phyloP scores from a whole-genome alignment of 768 basidiomycete species.

The Rubroboletus pulcherrimus region DNA sequence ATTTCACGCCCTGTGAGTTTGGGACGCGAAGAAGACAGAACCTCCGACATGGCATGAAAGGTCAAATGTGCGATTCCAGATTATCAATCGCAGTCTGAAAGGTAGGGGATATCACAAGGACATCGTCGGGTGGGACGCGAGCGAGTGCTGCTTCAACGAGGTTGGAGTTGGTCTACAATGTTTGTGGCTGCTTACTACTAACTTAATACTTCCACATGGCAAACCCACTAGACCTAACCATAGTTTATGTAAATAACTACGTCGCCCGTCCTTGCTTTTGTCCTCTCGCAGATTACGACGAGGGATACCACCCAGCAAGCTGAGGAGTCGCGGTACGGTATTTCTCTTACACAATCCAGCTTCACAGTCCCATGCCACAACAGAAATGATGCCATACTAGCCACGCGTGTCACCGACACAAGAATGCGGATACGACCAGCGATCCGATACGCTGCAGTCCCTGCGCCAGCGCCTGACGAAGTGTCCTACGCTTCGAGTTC shows the following conservation, averaged over 20 bases:
- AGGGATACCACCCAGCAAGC: conserved; percentile 5
- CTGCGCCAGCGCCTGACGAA: conserved; percentile 24
- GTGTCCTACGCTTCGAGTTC: conserved; percentile 21
- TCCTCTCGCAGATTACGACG: conserved; percentile 13
- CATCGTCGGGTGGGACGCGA: conserved; percentile 23
- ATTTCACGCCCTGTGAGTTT: conserved; percentile 45
- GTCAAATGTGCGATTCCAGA: conserved; percentile 18
- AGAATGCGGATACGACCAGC: conserved; percentile 29
- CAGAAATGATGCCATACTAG: conserved; percentile 3
- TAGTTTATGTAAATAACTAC: conserved; percentile 31
- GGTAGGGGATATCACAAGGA: conserved; percentile 21
- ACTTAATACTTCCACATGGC: conserved; percentile 22
- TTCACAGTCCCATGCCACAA: conserved; percentile 26
- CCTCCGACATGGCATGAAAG: conserved; percentile 27
- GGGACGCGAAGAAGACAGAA: conserved; percentile 17
- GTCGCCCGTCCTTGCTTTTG: conserved; percentile 6
- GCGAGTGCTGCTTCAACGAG: conserved; percentile 16
- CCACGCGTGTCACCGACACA: conserved; percentile 27
- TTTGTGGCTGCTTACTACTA: conserved; percentile 32
- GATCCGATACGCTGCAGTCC: conserved; percentile 26
- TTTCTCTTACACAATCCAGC: conserved; percentile 18
- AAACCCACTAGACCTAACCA: conserved; percentile 10
- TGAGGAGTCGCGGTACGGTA: conserved; percentile 17
- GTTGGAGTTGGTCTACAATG: conserved; percentile 19
- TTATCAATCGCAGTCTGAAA: conserved; percentile 10